phyloP scores from a whole-genome alignment of 2,329 filamentous ascomycete species.

The Ascochyta rabiei region DNA sequence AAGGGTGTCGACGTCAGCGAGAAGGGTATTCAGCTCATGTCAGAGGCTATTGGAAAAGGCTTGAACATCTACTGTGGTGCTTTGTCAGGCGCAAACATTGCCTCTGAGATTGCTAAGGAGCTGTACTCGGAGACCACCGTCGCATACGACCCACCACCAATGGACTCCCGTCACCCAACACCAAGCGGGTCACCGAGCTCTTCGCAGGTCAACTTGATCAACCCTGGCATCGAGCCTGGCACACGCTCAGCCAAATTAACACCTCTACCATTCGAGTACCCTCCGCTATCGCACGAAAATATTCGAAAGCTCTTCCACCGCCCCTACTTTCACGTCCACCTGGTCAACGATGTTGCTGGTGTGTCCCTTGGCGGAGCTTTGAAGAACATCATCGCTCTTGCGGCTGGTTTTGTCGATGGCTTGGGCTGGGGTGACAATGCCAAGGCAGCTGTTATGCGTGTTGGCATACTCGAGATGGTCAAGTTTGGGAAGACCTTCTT shows the following conservation, averaged over 20 bases:
- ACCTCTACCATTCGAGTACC: constrained; percentile 80
- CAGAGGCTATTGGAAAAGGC: constrained; percentile 88
- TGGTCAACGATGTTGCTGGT: constrained; percentile 94
- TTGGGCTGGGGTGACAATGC: constrained; percentile 98
- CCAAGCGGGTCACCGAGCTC: constrained; percentile 56
- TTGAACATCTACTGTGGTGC: constrained; percentile 97
- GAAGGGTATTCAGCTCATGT: constrained; percentile 86
- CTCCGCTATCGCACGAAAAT: constrained; percentile 81
- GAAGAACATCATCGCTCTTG: constrained; percentile 95
- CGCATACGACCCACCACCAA: constrained; percentile 88
- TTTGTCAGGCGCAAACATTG: constrained; percentile 94
- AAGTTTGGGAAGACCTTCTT: constrained; percentile 96
- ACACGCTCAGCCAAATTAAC: constrained; percentile 73
- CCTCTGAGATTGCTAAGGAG: constrained; percentile 90
- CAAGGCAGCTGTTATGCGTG: constrained; percentile 97
- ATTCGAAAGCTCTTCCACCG: constrained; percentile 90
- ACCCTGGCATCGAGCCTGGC: constrained; percentile 58
- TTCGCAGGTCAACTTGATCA: constrained; percentile 59
- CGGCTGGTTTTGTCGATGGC: constrained; percentile 93
- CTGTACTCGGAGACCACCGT: constrained; percentile 98
- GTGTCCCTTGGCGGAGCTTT: constrained; percentile 92
- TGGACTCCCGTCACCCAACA: constrained; percentile 82
- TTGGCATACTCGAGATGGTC: constrained; percentile 95
- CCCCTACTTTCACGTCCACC: constrained; percentile 95
- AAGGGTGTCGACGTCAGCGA: constrained; percentile 95